Evolutionary conservation across 768 basidiomycete species (phyloP), one percentile per base, ranked within the genome.

Genomic region (Termitomyces sp.): DNA sequence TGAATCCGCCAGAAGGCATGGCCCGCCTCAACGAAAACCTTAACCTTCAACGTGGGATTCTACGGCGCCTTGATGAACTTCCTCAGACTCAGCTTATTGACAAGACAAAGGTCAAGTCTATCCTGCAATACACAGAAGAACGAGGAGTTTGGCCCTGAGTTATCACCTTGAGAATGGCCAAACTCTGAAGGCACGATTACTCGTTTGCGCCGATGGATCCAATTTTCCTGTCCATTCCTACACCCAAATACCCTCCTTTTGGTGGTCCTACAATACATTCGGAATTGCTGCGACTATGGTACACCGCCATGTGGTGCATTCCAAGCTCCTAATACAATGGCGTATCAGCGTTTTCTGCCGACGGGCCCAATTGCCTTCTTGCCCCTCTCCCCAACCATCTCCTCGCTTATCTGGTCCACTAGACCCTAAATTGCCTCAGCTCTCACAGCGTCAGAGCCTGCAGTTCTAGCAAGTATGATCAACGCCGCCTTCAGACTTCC

Each of bases 351-450:
- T 21, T 98, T 98, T 76, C 81, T 98, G 19, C 89, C 94, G 2
- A 94, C 94, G 5, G 96, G 97, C 0, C 96, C 96, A 2, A 88
- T 98, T 42, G 95, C 95, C 0, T 98, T 97, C 75, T 80, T 98
- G 21, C 97, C 96, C 0, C 79, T 98, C 41, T 88, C 88, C 1
- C 73, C 83, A 0, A 88, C 85, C 0, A 75, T 76, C 2, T 91
- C 93, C 9, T 94, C 95, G 3, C 78, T 98, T 49, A 96, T 98
- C 6, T 98, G 97, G 97, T 95, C 93, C n/a, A 96, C 91, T 0
- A 82, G 77, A 53, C 92, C 94, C 1, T 67, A 74, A 5, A 76
- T 94, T 8, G 93, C 94, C 3, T 70, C 80, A 21, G 82, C 85
- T 1, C 74, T 97, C 39, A 84, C 85, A 27, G 74, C 81, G 17